These are phyloP conservation scores for Stephania japonica DNA, from an alignment of 164 flowering plant genomes.

Conservation along the genomic window DNA sequence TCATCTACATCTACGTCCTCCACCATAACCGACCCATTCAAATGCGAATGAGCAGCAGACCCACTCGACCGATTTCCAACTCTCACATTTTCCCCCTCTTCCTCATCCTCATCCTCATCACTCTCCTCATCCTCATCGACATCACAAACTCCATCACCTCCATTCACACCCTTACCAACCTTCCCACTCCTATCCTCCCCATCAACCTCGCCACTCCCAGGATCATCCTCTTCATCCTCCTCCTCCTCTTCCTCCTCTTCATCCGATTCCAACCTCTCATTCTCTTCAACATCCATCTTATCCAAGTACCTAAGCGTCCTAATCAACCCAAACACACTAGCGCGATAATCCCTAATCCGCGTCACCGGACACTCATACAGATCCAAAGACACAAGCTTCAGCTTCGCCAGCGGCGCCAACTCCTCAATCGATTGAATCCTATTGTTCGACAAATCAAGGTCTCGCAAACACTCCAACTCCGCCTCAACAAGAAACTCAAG, in stretches of 20 bases:
- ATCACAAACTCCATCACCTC: constrained; percentile 55
- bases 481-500: constrained; percentile 74
- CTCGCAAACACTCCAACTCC: constrained; percentile 64
- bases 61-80: constrained; percentile 22
- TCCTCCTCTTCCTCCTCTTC: constrained; percentile 91
- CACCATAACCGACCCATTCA: constrained; percentile 54
- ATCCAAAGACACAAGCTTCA: constrained; percentile 73
- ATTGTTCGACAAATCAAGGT: constrained; percentile 86
- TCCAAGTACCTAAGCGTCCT: constrained; percentile 75
- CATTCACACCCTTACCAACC: constrained; percentile 40
- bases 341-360: constrained; percentile 64
- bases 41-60: constrained; percentile 15
- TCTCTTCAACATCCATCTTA: constrained; percentile 85
- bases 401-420: constrained; percentile 66
- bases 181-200: constrained; percentile 54
- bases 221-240: constrained; percentile 76
- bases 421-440: constrained; percentile 73
- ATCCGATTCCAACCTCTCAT: constrained; percentile 80
- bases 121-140: constrained; percentile 89
- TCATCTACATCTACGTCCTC: constrained; percentile 24
- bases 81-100: constrained; percentile 48
- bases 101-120: constrained; percentile 83
- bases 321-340: constrained; percentile 83
- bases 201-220: constrained; percentile 87
- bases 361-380: constrained; percentile 95